These are phyloP conservation scores for sorghum (Sorghum bicolor) DNA, from an alignment of 176 grass and related monocot genomes.

Conservation along the genomic window Sorghum_bicolor_NCBIv3 NC_012873.2:8560001-8560500, in stretches of 20 bases:
- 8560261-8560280: not conserved
- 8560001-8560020: not conserved
- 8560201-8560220: no score
- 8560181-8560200: no score
- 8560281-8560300: not conserved
- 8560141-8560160: no score
- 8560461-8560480: not conserved
- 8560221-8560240: no score
- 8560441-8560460: not conserved
- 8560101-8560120: not conserved
- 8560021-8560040: not conserved
- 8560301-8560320: not conserved
- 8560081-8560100: not conserved
- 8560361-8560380: not conserved
- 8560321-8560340: not conserved
- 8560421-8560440: not conserved
- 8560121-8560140: no score
- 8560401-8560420: not conserved
- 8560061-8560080: not conserved
- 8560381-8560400: not conserved
- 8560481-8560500: not conserved
- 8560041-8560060: not conserved
- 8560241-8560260: no score
- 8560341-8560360: not conserved
- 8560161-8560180: no score